Conservation (phyloP, 1,284 basidiomycete species). For the Pterulicium gracile region DNA sequence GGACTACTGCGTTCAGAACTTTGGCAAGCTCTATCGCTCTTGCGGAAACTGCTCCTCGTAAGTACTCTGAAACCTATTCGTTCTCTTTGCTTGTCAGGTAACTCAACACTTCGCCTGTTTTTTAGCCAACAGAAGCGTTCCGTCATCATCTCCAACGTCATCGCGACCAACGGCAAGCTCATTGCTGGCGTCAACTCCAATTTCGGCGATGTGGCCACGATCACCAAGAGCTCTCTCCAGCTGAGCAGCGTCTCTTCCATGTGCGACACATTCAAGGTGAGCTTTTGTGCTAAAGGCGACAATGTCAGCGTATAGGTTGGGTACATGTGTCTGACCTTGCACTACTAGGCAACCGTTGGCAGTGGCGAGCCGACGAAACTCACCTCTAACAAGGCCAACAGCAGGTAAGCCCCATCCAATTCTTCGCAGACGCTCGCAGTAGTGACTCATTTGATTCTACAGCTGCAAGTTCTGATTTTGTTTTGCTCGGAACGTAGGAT, state of each 20-base stretch:
- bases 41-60: constrained; percentile 5
- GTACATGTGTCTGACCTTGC: not conserved
- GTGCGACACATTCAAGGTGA: constrained; percentile 2
- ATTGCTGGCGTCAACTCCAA: constrained; percentile 4
- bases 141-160: constrained; percentile 2
- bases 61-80: not conserved
- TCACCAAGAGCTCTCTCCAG: not conserved
- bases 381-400: not conserved
- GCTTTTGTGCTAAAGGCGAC: no score
- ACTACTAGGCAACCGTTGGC: not conserved
- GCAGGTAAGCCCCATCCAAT: not conserved
- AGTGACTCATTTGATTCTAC: not conserved
- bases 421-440: not conserved
- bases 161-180: not conserved
- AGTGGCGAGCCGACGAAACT: constrained; percentile 3
- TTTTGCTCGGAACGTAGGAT: no score
- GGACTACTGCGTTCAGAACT: constrained; percentile 1
- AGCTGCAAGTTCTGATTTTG: constrained; percentile 5
- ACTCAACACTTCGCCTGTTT: not conserved
- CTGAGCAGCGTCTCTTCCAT: constrained; percentile 1
- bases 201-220: constrained; percentile 1
- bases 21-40: constrained; percentile 6
- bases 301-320: no score
- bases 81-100: not conserved
- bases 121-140: constrained; percentile 4